phyloP scores from a whole-genome alignment of 306 rosid genomes.

The Vigna radiata region DNA sequence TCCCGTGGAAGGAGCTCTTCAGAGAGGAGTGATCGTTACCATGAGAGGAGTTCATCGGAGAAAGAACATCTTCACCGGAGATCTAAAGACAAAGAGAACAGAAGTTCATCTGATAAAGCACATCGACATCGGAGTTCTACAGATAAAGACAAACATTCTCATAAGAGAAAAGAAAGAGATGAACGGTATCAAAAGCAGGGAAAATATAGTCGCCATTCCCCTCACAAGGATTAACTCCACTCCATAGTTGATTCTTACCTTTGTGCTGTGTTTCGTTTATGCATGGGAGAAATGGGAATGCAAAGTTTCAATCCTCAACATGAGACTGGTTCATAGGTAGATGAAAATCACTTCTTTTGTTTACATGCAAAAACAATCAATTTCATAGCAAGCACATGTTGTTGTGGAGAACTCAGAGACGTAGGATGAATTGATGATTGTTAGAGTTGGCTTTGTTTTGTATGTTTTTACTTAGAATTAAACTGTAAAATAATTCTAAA shows the following conservation, averaged over 20 bases:
- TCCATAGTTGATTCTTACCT: not conserved
- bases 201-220: conserved; percentile 50
- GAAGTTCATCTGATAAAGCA: conserved; percentile 42
- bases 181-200: conserved; percentile 50
- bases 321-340: not conserved
- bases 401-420: not conserved
- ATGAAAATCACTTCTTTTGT: not conserved
- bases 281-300: not conserved
- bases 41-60: conserved; percentile 39
- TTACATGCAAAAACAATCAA: not conserved
- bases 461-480: too few species aligned
- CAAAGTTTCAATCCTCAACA: not conserved
- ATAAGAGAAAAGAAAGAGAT: conserved; percentile 58
- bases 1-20: conserved; percentile 44
- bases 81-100: too few species aligned
- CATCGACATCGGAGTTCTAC: conserved; percentile 38
- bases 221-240: conserved; percentile 44
- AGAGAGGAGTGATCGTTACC: conserved; percentile 46
- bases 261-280: conserved; percentile 1
- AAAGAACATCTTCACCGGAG: conserved; percentile 26
- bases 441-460: not conserved
- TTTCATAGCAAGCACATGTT: not conserved
- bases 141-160: conserved; percentile 45
- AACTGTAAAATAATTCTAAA: too few species aligned
- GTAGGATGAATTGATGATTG: not conserved